Evolutionary conservation across 176 grass and related monocot genomes (phyloP), one percentile per base, ranked within the genome.

Genomic region (Otatea glauca): DNA sequence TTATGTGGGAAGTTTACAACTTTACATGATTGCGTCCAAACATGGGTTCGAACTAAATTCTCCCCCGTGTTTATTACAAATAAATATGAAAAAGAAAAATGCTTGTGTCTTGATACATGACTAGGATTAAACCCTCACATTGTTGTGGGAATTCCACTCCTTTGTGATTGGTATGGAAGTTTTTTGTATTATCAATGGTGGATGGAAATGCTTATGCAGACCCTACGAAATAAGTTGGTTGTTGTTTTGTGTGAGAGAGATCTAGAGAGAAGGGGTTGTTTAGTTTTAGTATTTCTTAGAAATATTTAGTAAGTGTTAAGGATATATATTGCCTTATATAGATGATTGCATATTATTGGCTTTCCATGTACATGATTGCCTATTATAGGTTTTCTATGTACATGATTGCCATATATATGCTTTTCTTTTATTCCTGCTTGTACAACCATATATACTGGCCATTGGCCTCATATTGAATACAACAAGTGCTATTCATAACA

Each of bases 211-310:
- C 8, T 60, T 62, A 62, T 16, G 13, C 14, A 27, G 42, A 77
- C 43, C 39, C 44, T 62, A 62, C 18, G 38, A 77, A 62, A 75
- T 1, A 55, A 75, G 24, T 11, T 29, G 34, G 11, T 75, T 32
- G 5, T 39, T n/a, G n/a, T 58, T 76, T 13, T n/a, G 34, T 75
- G 21, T 76, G 54, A 59, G 39, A 43, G 55, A 43, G 55, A 55
- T 62, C 38, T 9, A 62, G 59, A 62, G n/a, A 44, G 39, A 77
- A 29, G 56, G 24, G 75, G 38, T 62, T 55, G 54, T 77, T 42
- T 44, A 18, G 14, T 62, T 15, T 76, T 60, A 7, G 20, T 43
- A 78, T 63, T 78, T 16, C 58, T 62, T 63, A 24, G 51, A 44
- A 77, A 43, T 24, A 44, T 77, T 3, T 27, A 18, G n/a, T n/a